Conservation (phyloP, 768 basidiomycete species). For the Serendipita sp. region DNA sequence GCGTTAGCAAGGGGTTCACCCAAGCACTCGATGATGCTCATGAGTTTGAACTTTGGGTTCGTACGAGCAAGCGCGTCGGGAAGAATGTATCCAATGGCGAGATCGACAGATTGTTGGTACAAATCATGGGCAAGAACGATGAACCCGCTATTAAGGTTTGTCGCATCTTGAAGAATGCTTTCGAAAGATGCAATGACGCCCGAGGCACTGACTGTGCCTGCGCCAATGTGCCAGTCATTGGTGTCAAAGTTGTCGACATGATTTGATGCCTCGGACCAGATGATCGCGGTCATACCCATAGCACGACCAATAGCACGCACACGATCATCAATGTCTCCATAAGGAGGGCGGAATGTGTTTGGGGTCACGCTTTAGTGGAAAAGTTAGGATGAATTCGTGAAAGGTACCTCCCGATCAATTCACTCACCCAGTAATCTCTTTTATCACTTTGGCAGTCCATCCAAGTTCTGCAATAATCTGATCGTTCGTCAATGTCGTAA, state of each 20-base stretch:
- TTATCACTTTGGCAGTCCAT: slow-evolving; percentile 74
- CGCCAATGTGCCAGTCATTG: slow-evolving; percentile 65
- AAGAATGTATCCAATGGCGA: slow-evolving; percentile 74
- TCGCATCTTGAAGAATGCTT: slow-evolving; percentile 46
- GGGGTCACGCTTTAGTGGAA: slow-evolving; percentile 37
- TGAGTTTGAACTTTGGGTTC: slow-evolving; percentile 48
- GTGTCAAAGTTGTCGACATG: slow-evolving; percentile 47
- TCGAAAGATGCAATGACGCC: slow-evolving; percentile 51
- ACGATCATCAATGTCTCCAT: slow-evolving; percentile 68
- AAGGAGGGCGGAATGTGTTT: slow-evolving; percentile 67
- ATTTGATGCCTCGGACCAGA: slow-evolving; percentile 45
- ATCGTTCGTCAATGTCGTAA: slow-evolving; percentile 64
- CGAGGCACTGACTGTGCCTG: slow-evolving; percentile 37
- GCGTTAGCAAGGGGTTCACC: slow-evolving; percentile 40
- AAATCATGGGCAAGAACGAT: slow-evolving; percentile 74
- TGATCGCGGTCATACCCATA: slow-evolving; percentile 69
- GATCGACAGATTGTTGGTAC: slow-evolving; percentile 68
- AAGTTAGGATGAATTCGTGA: background rate
- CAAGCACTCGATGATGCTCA: slow-evolving; percentile 55
- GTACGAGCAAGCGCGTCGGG: slow-evolving; percentile 55
- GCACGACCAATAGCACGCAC: slow-evolving; percentile 69
- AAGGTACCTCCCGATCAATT: slow-evolving; percentile 5
- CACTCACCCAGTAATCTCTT: slow-evolving; percentile 45
- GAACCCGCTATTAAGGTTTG: slow-evolving; percentile 52
- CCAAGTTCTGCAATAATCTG: slow-evolving; percentile 76